phyloP scores from a whole-genome alignment of 176 grass and related monocot genomes.

The Paspalum vaginatum region DNA sequence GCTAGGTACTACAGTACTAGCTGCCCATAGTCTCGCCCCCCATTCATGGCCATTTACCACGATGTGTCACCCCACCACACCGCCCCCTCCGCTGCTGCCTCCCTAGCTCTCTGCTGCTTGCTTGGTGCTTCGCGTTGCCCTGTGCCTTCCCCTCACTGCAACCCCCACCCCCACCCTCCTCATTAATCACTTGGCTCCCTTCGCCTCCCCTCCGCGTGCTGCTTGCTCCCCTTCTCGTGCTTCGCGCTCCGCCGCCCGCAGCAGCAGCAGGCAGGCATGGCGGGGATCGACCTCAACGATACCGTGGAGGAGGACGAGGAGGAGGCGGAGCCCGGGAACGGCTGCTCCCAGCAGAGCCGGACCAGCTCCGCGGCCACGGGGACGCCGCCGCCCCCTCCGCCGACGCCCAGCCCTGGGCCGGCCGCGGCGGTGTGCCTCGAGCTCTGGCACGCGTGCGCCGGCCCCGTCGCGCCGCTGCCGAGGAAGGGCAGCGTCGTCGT shows the following conservation, averaged over 20 bases:
- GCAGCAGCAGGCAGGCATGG: slow-evolving; percentile 25
- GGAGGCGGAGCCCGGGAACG: slow-evolving; percentile 38
- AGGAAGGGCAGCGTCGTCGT: slow-evolving; percentile 66
- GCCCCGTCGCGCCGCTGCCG: slow-evolving; percentile 63
- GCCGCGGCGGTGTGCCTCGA: slow-evolving; percentile 59
- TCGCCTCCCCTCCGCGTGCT: neutral
- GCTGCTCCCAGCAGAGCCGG: slow-evolving; percentile 42
- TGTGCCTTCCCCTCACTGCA: neutral
- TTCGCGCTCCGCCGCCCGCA: neutral
- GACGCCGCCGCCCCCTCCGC: neutral
- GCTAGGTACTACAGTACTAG: neutral
- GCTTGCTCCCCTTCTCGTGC: slow-evolving; percentile 18
- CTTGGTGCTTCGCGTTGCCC: neutral
- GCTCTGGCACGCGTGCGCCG: slow-evolving; percentile 91
- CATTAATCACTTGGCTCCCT: slow-evolving; percentile 33
- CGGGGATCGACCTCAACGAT: slow-evolving; percentile 87
- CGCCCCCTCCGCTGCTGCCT: slow-evolving; percentile 16
- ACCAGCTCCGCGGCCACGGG: slow-evolving; percentile 34
- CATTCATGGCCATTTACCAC: slow-evolving; percentile 50
- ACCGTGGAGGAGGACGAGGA: slow-evolving; percentile 78
- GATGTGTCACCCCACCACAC: slow-evolving; percentile 50
- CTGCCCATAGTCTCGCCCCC: slow-evolving; percentile 20
- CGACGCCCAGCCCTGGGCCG: neutral
- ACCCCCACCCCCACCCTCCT: neutral
- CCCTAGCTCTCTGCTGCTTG: neutral